Percentiles rank a stretch among this genome's conserved stretches.
phyloP scores from a whole-genome alignment of 2,329 filamentous ascomycete genomes.

The Cladosporium sphaerospermum region DNA sequence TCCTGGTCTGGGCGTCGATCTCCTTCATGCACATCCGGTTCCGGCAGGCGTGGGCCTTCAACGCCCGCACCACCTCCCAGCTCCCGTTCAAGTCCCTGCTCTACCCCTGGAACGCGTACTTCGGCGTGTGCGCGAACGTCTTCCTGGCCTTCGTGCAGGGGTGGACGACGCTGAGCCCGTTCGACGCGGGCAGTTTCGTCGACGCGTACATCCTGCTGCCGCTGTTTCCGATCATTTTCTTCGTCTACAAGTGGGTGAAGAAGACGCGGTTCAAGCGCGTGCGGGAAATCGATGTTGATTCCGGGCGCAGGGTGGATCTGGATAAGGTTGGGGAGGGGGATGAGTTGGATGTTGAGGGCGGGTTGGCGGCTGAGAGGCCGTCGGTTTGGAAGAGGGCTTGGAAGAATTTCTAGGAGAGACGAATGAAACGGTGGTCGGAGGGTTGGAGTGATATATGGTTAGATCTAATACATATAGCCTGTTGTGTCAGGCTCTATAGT shows the following conservation, averaged over 20 bases:
- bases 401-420: conserved; percentile 2
- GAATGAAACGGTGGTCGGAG: background rate
- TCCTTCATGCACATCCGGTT: conserved; percentile 67
- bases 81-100: conserved; percentile 43
- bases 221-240: conserved; percentile 42
- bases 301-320: conserved; percentile 35
- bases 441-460: background rate
- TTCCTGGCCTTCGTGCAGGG: conserved; percentile 49
- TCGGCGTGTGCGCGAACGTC: conserved; percentile 43
- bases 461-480: too few species aligned
- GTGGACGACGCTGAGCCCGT: conserved; percentile 49
- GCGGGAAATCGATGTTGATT: conserved; percentile 38
- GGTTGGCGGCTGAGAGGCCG: background rate
- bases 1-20: conserved; percentile 59
- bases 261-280: conserved; percentile 32
- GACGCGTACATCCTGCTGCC: conserved; percentile 51
- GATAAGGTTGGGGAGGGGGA: conserved; percentile 19
- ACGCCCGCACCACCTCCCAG: conserved; percentile 48
- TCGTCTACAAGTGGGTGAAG: conserved; percentile 42
- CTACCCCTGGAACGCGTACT: conserved; percentile 49
- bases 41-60: conserved; percentile 54
- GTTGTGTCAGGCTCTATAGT: too few species aligned
- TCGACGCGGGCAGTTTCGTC: conserved; percentile 46
- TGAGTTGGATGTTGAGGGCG: conserved; percentile 10
- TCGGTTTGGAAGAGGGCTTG: conserved; percentile 12